These are phyloP conservation scores for Fusarium sp. DNA, from an alignment of 2,329 filamentous ascomycete genomes.

Conservation along the genomic window DNA sequence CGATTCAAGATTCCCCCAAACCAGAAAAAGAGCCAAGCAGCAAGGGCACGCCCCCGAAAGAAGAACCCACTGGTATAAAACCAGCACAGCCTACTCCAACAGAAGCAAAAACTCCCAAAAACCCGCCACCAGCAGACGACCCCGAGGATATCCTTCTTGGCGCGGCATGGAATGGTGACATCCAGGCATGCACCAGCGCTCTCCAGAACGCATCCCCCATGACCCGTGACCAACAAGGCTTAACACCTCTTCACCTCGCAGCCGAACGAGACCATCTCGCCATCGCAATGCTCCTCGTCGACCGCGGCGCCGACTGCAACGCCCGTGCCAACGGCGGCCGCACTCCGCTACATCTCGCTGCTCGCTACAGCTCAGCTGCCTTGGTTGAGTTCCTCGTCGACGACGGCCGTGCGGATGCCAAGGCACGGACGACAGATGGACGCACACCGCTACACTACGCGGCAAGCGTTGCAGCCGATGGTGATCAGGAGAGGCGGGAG, in stretches of 20 bases:
- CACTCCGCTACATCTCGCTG: conserved; percentile 49
- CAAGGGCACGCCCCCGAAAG: neutral
- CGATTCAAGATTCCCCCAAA: neutral
- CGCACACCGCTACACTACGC: conserved; percentile 50
- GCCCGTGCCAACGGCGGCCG: conserved; percentile 47
- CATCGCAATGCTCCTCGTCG: conserved; percentile 50
- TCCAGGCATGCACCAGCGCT: conserved; percentile 41
- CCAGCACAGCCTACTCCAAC: neutral
- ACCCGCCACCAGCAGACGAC: conserved; percentile 11
- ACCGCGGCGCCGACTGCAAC: conserved; percentile 43
- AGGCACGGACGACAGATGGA: conserved; percentile 46
- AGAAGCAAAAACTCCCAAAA: neutral
- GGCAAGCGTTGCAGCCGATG: conserved; percentile 46
- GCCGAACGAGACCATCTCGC: conserved; percentile 49
- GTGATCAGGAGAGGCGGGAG: conserved; percentile 48
- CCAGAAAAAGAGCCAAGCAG: neutral
- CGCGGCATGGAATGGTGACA: conserved; percentile 50
- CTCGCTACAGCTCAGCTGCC: conserved; percentile 45
- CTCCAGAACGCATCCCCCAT: conserved; percentile 41
- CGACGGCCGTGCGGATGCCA: conserved; percentile 45
- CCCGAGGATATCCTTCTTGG: conserved; percentile 45
- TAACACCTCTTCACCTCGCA: conserved; percentile 49
- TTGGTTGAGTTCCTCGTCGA: conserved; percentile 50
- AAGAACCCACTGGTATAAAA: neutral
- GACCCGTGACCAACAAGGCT: conserved; percentile 46